Percentiles rank a stretch among this genome's conserved stretches.
These are phyloP conservation scores for Claviceps sp. DNA, from an alignment of 2,329 filamentous ascomycete species.

Conservation along the genomic window DNA sequence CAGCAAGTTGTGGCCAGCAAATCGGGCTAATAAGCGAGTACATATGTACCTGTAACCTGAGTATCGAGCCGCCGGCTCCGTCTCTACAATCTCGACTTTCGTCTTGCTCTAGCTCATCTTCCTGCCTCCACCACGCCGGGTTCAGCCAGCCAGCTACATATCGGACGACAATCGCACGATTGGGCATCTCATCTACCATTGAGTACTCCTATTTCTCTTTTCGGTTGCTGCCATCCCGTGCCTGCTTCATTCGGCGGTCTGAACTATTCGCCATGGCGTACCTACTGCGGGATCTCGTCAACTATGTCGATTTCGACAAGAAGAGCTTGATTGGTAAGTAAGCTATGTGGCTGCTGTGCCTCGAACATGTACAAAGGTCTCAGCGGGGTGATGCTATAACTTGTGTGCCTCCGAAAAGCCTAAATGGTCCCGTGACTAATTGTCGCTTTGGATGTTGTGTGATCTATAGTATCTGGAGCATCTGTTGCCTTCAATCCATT, in stretches of 20 bases:
- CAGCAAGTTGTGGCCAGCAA: no score
- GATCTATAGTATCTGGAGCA: slow-evolving; percentile 53
- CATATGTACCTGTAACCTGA: no score
- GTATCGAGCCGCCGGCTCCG: no score
- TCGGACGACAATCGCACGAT: background rate
- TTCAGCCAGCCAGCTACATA: background rate
- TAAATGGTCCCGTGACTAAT: slow-evolving; percentile 2
- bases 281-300: slow-evolving; percentile 32
- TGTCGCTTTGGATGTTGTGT: background rate
- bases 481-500: slow-evolving; percentile 91
- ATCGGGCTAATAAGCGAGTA: no score
- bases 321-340: slow-evolving; percentile 51
- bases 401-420: background rate
- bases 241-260: background rate
- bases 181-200: no score
- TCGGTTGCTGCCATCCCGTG: background rate
- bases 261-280: slow-evolving; percentile 23
- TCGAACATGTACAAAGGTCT: background rate
- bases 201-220: background rate
- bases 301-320: slow-evolving; percentile 56
- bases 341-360: background rate
- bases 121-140: no score
- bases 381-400: background rate
- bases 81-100: no score
- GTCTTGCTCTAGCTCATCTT: no score